A percentile compares a stretch with the other conserved stretches of the same genome.
phyloP scores from a whole-genome alignment of 2,329 filamentous ascomycete genomes.

The Septoria linicola region DNA sequence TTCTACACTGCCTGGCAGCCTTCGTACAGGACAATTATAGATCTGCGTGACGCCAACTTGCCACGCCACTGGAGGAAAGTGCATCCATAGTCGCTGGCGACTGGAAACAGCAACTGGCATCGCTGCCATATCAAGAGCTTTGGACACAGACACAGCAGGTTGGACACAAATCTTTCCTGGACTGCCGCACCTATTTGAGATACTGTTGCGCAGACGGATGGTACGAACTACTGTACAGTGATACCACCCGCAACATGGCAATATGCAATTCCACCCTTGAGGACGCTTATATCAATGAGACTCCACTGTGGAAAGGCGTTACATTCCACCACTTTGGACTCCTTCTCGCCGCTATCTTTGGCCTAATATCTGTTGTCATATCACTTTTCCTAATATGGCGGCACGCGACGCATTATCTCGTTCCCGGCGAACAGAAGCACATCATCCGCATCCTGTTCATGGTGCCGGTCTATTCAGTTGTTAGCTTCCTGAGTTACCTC shows the following conservation, averaged over 20 bases:
- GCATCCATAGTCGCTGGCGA: background rate
- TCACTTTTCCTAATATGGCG: slow-evolving; percentile 56
- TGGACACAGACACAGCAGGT: background rate
- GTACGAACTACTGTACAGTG: background rate
- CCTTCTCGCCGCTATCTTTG: slow-evolving; percentile 55
- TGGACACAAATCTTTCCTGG: background rate
- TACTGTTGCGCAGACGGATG: background rate
- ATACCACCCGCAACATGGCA: slow-evolving; percentile 19
- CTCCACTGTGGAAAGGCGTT: slow-evolving; percentile 53
- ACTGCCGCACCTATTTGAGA: background rate
- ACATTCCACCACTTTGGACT: slow-evolving; percentile 60
- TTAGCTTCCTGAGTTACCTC: slow-evolving; percentile 70
- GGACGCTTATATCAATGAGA: slow-evolving; percentile 45
- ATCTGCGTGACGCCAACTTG: background rate
- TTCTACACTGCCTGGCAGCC: background rate
- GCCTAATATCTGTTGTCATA: slow-evolving; percentile 51
- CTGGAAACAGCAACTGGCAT: background rate
- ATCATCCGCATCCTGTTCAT: slow-evolving; percentile 88
- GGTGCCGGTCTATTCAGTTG: slow-evolving; percentile 76
- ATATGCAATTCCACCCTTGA: slow-evolving; percentile 53
- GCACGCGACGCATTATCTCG: slow-evolving; percentile 61
- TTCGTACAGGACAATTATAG: background rate
- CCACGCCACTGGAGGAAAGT: background rate
- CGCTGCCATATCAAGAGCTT: background rate
- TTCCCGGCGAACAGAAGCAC: slow-evolving; percentile 61